Conservation (phyloP, 2,329 filamentous ascomycete species). For the Xylariaceae sp. region DNA sequence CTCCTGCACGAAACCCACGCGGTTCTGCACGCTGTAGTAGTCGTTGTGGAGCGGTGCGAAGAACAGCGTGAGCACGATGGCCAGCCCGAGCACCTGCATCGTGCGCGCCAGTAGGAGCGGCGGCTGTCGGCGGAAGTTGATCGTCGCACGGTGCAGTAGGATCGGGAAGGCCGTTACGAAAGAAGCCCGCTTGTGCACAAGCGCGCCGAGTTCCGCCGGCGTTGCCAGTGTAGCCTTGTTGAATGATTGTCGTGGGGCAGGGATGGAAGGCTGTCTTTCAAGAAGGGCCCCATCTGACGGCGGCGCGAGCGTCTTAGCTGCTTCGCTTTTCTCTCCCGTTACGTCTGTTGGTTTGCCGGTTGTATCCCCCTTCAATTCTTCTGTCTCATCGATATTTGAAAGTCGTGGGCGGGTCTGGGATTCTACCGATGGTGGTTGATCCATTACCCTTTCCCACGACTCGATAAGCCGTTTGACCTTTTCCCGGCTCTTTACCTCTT, state of each 20-base stretch:
- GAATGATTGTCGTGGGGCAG: slow-evolving; percentile 44
- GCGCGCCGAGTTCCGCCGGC: slow-evolving; percentile 71
- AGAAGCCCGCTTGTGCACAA: slow-evolving; percentile 64
- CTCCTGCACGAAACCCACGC: slow-evolving; percentile 74
- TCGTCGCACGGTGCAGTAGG: slow-evolving; percentile 65
- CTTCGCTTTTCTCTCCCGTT: slow-evolving; percentile 7
- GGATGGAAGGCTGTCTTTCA: slow-evolving; percentile 18
- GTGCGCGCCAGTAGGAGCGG: slow-evolving; percentile 65
- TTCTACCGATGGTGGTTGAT: slow-evolving; percentile 1
- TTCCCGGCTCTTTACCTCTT: slow-evolving; percentile 64
- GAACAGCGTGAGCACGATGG: slow-evolving; percentile 66
- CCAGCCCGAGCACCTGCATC: slow-evolving; percentile 68
- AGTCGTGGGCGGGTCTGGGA: slow-evolving; percentile 27
- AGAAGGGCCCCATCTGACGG: slow-evolving; percentile 13
- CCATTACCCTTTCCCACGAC: slow-evolving; percentile 49
- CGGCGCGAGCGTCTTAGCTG: not conserved
- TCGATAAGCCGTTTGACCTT: slow-evolving; percentile 65
- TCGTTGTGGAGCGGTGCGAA: slow-evolving; percentile 72
- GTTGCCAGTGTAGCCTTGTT: slow-evolving; percentile 57
- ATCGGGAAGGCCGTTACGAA: slow-evolving; percentile 67
- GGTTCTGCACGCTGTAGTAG: slow-evolving; percentile 71
- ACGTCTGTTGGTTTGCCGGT: slow-evolving; percentile 11
- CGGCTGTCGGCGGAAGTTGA: slow-evolving; percentile 71
- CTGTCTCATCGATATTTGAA: slow-evolving; percentile 34
- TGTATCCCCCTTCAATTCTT: slow-evolving; percentile 31